Base-by-base conservation (phyloP, 2,329 filamentous ascomycete species). In the Rhynchosporium agropyri region DNA sequence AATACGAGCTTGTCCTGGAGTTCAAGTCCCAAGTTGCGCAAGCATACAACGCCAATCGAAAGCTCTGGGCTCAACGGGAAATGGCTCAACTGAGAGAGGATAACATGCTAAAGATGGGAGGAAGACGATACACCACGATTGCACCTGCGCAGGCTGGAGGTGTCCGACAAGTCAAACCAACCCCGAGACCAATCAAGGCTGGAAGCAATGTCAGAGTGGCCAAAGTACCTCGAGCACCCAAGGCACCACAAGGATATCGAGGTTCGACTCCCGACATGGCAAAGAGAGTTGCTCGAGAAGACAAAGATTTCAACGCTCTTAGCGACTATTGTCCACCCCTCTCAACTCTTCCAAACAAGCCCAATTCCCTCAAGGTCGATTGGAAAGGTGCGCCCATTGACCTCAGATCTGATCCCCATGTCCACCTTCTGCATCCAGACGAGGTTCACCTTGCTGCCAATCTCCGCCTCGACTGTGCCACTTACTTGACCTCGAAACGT, bases 401-500 rank as follows among this genome's bases (percentile, higher is more conserved):
- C 72, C 84, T 97, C 51, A 85, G 82, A 75, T 81, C 83, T 63
- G 91, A 96, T 71, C 85, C 89, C 6, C 81, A 93, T 70, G 81
- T 83, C 29, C 75, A 86, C 62, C 79, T 91, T 45, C 85, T 97
- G 48, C 91, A 95, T 74, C 84, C 87, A 5, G 89, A 92, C 65
- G 94, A 98, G 78, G 73, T 93, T 36, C 79, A 81, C 20, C 82
- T 97, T 36, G 92, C 92, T 10, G 86, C 89, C 51, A 90, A 87
- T 55, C 83, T 97, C 36, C 87, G 92, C 61, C 84, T 98, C 40
- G 90, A 91, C 68, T 94, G 90, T 75, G 90, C 91, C 20, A 94
- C 90, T 12, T 98, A 97, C 73, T 83, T 98, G 29, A 93, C 90
- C 64, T 95, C 90, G 80, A 98, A 97, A 82, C 88, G 94, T 63